phyloP scores from a whole-genome alignment of 495 filamentous ascomycete species.

The Trichoderma erinaceum region DNA sequence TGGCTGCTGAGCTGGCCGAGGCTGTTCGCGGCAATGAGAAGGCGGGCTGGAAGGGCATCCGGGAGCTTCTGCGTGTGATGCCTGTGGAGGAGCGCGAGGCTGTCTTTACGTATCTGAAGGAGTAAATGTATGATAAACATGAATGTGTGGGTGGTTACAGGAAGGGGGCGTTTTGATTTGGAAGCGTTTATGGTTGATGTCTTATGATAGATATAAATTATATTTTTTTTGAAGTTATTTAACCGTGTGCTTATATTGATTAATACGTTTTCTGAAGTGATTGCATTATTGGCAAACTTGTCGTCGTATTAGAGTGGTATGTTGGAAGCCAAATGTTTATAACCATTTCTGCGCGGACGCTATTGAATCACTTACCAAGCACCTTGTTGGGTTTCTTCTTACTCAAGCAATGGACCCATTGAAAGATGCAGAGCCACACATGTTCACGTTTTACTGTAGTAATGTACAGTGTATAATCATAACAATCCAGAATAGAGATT shows the following conservation, averaged over 20 bases:
- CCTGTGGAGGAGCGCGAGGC: constrained; percentile 82
- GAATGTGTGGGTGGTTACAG: neutral
- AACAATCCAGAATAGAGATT: too few relatives aligned
- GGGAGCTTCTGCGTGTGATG: constrained; percentile 77
- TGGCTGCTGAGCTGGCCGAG: constrained; percentile 71
- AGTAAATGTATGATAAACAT: constrained; percentile 16
- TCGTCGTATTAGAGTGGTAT: too few relatives aligned
- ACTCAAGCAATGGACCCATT: too few relatives aligned
- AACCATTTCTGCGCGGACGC: too few relatives aligned
- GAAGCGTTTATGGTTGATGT: constrained; percentile 7
- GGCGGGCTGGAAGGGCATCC: constrained; percentile 78
- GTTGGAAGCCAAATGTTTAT: too few relatives aligned
- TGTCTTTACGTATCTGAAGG: constrained; percentile 64
- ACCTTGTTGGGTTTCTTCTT: too few relatives aligned
- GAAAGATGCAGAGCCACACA: too few relatives aligned
- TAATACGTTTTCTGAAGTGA: too few relatives aligned
- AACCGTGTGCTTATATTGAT: neutral
- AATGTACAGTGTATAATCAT: too few relatives aligned
- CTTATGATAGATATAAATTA: constrained; percentile 8
- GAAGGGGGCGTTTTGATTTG: neutral
- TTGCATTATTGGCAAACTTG: too few relatives aligned
- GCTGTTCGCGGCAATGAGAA: constrained; percentile 64
- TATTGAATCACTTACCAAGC: too few relatives aligned
- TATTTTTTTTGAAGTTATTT: neutral
- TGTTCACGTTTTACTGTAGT: too few relatives aligned